These are phyloP conservation scores for Saccharomyces hybrid DNA, from an alignment of 1,139 yeast genomes.

Conservation along the genomic window DNA sequence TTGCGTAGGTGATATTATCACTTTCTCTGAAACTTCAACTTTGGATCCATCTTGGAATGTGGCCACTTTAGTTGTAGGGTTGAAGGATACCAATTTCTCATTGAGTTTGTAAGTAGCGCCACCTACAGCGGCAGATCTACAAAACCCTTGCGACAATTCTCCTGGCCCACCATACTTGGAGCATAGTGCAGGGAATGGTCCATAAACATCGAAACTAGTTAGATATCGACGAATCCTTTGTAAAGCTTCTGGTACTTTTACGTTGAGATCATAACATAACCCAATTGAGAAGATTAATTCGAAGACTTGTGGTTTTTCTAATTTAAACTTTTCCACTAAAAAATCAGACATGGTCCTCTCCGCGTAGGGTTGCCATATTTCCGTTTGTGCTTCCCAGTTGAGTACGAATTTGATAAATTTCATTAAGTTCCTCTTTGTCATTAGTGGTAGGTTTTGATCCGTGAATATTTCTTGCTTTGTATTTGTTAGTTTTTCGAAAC, in stretches of 20 bases:
- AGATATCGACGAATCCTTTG: constrained; percentile 77
- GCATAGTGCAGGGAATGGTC: constrained; percentile 85
- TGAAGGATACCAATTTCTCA: constrained; percentile 55
- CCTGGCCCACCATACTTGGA: constrained; percentile 96
- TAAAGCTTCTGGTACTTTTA: constrained; percentile 66
- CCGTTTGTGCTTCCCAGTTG: constrained; percentile 52
- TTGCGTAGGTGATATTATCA: constrained; percentile 67
- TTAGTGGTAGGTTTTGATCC: constrained; percentile 67
- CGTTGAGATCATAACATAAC: constrained; percentile 51
- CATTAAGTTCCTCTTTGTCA: constrained; percentile 82
- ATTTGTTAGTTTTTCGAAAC: constrained; percentile 73
- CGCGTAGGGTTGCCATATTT: constrained; percentile 49
- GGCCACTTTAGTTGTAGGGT: constrained; percentile 59
- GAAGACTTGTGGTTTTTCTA: constrained; percentile 65
- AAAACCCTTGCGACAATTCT: constrained; percentile 92
- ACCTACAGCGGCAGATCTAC: constrained; percentile 96
- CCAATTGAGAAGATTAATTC: constrained; percentile 87
- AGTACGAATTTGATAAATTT: constrained; percentile 84
- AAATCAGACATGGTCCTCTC: constrained; percentile 53
- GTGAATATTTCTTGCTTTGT: constrained; percentile 93
- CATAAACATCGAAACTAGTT: constrained; percentile 84
- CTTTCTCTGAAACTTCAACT: constrained; percentile 67
- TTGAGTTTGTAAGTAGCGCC: constrained; percentile 89
- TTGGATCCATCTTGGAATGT: constrained; percentile 69
- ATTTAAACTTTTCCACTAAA: constrained; percentile 54